Base-by-base conservation (phyloP, 352 stramenopile genomes). In the Globisporangium heterothallicum region DNA sequence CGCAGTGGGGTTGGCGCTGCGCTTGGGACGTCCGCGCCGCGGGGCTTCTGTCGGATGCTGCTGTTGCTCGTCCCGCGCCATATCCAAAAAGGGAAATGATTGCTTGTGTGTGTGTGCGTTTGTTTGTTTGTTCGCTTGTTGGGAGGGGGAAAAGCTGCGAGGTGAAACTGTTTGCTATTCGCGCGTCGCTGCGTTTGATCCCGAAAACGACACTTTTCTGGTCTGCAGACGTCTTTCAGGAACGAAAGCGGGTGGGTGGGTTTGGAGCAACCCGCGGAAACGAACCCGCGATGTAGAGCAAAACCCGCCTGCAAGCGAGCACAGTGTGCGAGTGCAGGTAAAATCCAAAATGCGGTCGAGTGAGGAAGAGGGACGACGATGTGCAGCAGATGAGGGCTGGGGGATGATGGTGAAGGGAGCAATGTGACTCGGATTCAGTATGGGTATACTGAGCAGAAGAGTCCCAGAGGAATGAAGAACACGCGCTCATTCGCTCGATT, bases 301-400 rank as follows among this genome's bases (percentile, higher is more conserved):
- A 46, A 46, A 25, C 41, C 41, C 18, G 24, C 41, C 18, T n/a
- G n/a, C n/a, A n/a, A n/a, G n/a, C n/a, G n/a, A n/a, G n/a, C n/a
- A n/a, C n/a, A 26, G 53, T 49, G 62, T 35, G 56, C 42, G 27
- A 45, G 44, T 45, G 44, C 34, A 32, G 27, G 66, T 61, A 70
- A 78, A 75, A 74, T 76, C 66, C 60, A 73, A 75, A 78, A 53
- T 78, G 69, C 44, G 16, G 32, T 18, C 42, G 47, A 22, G 53
- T n/a, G n/a, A 2, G 18, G 16, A 25, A 13, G 41, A 26, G 41
- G 41, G 1, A 10, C 42, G 24, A 18, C 42, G 18, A 43, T 34
- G 38, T 6, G 38, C 7, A 32, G 57, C 30, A 53, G 27, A 41
- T 25, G 32, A n/a, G n/a, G n/a, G n/a, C 12, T 38, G 18, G 5